Conservation (phyloP, 176 grass and related monocot species). For the Carex littledalei region DNA sequence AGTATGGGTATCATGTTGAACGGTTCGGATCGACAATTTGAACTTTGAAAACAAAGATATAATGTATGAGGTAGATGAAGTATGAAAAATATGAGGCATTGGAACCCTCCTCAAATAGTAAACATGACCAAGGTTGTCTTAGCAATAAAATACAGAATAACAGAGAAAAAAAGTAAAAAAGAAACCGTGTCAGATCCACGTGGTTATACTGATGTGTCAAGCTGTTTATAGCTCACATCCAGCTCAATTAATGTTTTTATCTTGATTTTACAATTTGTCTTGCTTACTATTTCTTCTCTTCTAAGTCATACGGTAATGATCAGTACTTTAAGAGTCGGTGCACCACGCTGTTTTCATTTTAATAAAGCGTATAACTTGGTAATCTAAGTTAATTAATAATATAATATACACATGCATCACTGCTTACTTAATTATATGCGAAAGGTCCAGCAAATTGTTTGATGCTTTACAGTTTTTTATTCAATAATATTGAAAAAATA, state of each 20-base stretch:
- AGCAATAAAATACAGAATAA: neutral
- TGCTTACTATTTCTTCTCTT: neutral
- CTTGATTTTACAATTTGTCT: neutral
- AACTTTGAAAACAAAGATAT: too few species aligned
- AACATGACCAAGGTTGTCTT: neutral
- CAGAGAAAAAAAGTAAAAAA: neutral
- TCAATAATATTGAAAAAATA: neutral
- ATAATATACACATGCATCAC: neutral
- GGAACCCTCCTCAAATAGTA: too few species aligned
- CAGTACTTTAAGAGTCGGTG: neutral
- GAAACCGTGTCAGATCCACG: neutral
- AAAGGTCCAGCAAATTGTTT: neutral
- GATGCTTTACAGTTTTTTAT: neutral
- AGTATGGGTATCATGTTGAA: too few species aligned
- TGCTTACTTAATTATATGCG: neutral
- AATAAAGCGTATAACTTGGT: neutral
- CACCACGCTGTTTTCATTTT: neutral
- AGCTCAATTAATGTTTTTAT: neutral
- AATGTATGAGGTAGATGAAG: too few species aligned
- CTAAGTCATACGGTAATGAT: neutral
- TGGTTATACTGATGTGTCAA: neutral
- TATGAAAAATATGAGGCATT: too few species aligned
- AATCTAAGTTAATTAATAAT: neutral
- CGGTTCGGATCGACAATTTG: too few species aligned
- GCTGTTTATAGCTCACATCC: neutral